Evolutionary conservation across 164 flowering plant genomes (phyloP), one percentile per base, ranked within the genome.

Genomic region (Annona squamosa): DNA sequence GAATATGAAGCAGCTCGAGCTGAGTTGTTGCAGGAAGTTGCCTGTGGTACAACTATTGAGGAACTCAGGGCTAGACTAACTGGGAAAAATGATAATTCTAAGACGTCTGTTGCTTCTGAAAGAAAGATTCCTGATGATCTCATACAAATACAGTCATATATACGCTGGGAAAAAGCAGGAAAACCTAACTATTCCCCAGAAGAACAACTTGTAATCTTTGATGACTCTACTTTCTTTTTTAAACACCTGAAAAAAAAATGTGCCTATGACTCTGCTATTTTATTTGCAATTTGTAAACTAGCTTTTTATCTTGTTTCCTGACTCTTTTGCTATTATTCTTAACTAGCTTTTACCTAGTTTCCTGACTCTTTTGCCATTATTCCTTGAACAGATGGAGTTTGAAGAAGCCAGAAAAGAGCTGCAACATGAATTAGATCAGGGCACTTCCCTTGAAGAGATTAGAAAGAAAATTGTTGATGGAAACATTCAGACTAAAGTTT

Each of bases 1-100:
- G 99, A 95, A 77, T 95, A 87, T 85, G 98, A 95, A 86, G 99
- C 97, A 67, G 99, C 98, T 72, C 90, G 98, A 26, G 48, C 75
- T 66, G 98, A 95, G 82, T 85, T 95, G 68, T 42, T 85, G 84
- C 87, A 91, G 79, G 94, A 91, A 86, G 64, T 89, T 65, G 84
- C 88, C 71, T 85, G 84, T 78, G 99, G 99, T 52, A 67, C 82
- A 77, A 85, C 99, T 48, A 73, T 89, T 72, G 82, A 91, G 69
- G 89, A 87, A 70, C 83, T 95, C 59, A 83, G 89, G 67, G 79
- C 81, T 74, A 92, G 76, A 75, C 48, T 95, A 56, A 82, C 81
- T 9, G 87, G 82, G 46, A 83, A 78, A 75, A 82, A 71, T 78
- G 87, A 74, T 72, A 56, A 70, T 57, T 74, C 74, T 63, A 80